phyloP scores from a whole-genome alignment of 2,329 filamentous ascomycete genomes.

The Camptophora hylomeconis region DNA sequence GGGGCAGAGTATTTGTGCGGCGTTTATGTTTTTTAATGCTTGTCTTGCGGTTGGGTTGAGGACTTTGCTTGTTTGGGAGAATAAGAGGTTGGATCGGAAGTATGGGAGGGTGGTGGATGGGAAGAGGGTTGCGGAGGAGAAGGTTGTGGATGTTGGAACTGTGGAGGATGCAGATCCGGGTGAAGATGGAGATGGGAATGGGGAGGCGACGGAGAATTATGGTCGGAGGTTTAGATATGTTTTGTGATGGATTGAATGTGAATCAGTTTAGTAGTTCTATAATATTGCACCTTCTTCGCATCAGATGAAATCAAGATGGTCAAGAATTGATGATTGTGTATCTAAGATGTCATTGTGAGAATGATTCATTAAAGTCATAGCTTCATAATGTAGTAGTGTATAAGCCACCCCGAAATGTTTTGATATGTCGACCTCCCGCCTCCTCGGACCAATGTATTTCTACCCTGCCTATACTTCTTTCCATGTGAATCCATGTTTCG shows the following conservation, averaged over 20 bases:
- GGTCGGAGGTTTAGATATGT: neutral
- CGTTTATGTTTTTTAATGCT: constrained; percentile 18
- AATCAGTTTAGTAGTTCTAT: no score
- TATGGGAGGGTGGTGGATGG: neutral
- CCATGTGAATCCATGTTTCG: constrained; percentile 13
- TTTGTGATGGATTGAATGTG: neutral
- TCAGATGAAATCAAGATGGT: no score
- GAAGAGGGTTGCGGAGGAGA: constrained; percentile 1
- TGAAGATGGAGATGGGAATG: neutral
- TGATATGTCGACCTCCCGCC: neutral
- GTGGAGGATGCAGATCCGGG: neutral
- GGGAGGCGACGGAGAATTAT: neutral
- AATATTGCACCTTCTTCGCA: no score
- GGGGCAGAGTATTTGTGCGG: constrained; percentile 25
- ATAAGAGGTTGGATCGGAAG: constrained; percentile 15
- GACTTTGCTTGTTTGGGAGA: constrained; percentile 16
- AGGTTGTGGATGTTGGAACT: constrained; percentile 2
- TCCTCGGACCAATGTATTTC: neutral
- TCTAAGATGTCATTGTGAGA: no score
- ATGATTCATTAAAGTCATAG: constrained; percentile 1
- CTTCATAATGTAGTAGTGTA: constrained; percentile 1
- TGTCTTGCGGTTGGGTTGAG: constrained; percentile 11
- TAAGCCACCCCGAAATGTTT: neutral
- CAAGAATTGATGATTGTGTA: no score
- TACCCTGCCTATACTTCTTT: constrained; percentile 8